Base-by-base conservation (phyloP, 2,329 filamentous ascomycete species). In the Aureobasidium sp. region DNA sequence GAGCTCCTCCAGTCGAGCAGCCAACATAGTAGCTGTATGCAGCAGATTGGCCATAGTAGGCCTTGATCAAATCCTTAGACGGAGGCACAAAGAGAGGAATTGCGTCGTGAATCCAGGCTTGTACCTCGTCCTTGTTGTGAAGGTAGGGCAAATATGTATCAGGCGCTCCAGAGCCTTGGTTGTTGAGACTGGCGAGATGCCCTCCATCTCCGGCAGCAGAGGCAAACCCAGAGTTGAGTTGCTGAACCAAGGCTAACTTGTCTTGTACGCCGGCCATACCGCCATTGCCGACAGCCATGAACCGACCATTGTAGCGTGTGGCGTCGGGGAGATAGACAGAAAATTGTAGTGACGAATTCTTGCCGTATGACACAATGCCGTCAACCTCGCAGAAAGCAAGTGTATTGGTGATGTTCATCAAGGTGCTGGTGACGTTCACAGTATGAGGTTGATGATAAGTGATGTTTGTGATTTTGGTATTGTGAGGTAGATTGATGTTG, bases 1-100 rank as follows among this genome's bases (percentile, higher is more conserved):
- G 70, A 6, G 66, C 66, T 7, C 71, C 71, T 6, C 70, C 71
- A 3, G 70, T 72, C 0, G 66, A 70, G 45, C 70, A 74, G 5
- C 71, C 71, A 22, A 60, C 57, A 55, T 72, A 73, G 56, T 72
- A 74, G 7, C 63, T 68, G 37, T 69, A 62, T 3, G 53, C 61
- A 3, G 68, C 63, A 11, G 54, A 30, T 35, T 55, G 34, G 6
- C 56, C 56, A 52, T 74, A 74, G 56, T 68, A 72, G 14, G 51
- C 42, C 4, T 60, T 54, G 6, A 62, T 60, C 17, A 73, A 53
- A 1, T 56, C 57, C 19, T 62, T 66, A 1, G 66, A 61, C 6
- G 62, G 49, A 1, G 62, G 62, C 0, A 67, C 68, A 21, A 69
- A 63, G 8, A 67, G 59, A 5, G 66, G 63, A 30, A 70, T 66